A percentile compares a stretch with the other conserved stretches of the same genome.
Conservation (phyloP, 345 rosid genomes). For the Syzygium grande region DNA sequence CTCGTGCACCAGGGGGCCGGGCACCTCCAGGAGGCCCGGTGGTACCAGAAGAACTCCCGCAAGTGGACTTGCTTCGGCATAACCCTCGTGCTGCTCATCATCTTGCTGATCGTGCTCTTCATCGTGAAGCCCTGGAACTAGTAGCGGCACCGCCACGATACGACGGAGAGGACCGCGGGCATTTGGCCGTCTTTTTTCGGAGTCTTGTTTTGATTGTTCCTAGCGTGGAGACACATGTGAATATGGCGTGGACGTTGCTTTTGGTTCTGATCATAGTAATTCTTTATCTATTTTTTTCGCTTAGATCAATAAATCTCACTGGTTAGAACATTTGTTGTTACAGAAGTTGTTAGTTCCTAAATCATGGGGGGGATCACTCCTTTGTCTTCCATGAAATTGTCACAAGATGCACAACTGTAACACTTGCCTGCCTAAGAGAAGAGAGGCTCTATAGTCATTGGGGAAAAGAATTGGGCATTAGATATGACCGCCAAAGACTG, state of each 20-base stretch:
- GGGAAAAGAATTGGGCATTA: not conserved
- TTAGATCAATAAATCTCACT: not conserved
- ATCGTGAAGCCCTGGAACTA: conserved; percentile 55
- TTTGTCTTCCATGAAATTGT: not conserved
- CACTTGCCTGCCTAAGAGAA: not conserved
- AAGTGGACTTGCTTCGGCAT: conserved; percentile 77
- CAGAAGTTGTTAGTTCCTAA: not conserved
- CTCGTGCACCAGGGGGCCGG: conserved; percentile 52
- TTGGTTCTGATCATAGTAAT: not conserved
- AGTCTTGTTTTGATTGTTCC: not conserved
- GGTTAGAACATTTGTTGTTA: not conserved
- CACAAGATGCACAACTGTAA: not conserved
- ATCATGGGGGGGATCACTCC: not conserved
- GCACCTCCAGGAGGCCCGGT: conserved; percentile 49
- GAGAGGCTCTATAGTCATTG: not conserved
- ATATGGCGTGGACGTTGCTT: not conserved
- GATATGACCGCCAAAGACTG: not conserved
- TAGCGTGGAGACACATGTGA: not conserved
- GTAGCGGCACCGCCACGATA: not conserved
- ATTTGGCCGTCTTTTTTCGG: not conserved
- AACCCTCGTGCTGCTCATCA: conserved; percentile 49
- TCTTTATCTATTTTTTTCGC: not conserved
- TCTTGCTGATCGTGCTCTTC: conserved; percentile 47
- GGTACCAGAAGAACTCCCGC: conserved; percentile 60
- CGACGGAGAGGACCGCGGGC: not conserved